Evolutionary conservation across 108 stramenopile species (phyloP), one percentile per base, ranked within the genome.

Genomic region (Nitzschia palea): DNA sequence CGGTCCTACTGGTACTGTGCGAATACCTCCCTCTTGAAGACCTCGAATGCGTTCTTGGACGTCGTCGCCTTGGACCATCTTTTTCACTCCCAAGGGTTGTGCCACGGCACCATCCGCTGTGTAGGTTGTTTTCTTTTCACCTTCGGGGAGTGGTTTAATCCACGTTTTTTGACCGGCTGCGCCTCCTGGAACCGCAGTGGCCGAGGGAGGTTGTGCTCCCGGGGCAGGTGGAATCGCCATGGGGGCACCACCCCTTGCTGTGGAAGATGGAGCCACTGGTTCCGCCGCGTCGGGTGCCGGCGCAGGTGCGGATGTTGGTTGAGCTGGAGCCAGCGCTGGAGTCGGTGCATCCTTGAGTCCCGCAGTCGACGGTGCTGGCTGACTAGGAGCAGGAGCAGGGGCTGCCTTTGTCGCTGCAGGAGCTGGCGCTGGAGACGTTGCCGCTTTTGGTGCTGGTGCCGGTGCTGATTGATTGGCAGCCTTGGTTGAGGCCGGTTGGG

Each of bases 11-110:
- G 43, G 53, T 32, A 54, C 50, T 1, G 73, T 64, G 10, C 47
- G 29, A 17, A 74, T 32, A n/a, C 73, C 73, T n/a, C 44, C 33
- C 1, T 42, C 58, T 52, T 74, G 45, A 0, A 74, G 55, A 0
- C 42, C 65, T 31, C 27, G 28, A 30, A 74, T 57, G 14, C 55
- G 42, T n/a, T 61, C 50, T 28, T 44, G 40, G 1, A 74, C 65
- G 33, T n/a, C 37, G 17, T 65, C 20, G 15, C 65, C 65, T 28
- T 48, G 45, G 3, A 53, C 65, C 65, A 65, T 65, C 30, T 65
- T 65, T 3, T 54, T 37, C 32, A 48, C 65, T 30, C 65, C 65
- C 52, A 37, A 48, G 35, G 45, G 59, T 43, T 60, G 59, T n/a
- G 59, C 31, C 3, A 42, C 31, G 26, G 47, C 47, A 18, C 62